Conservation (phyloP, 352 stramenopile species). For the Phytophthora palmivora region DNA sequence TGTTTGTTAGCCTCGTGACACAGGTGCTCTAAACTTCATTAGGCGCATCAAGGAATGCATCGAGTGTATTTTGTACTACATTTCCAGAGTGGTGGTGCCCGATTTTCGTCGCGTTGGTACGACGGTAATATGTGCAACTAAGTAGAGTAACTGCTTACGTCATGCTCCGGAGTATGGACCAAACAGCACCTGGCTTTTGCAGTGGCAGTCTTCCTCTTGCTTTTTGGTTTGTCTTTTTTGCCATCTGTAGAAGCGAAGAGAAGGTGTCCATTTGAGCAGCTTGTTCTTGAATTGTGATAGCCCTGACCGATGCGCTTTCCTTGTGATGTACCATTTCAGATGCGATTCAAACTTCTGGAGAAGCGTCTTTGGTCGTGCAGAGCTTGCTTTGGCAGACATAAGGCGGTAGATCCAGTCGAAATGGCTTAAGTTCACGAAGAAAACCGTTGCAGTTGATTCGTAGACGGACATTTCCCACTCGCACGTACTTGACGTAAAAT, state of each 20-base stretch:
- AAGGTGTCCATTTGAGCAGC: slow-evolving; percentile 80
- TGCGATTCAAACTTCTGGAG: slow-evolving; percentile 87
- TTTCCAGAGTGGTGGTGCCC: neutral
- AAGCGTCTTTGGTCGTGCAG: slow-evolving; percentile 83
- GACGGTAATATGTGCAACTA: neutral
- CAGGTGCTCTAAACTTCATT: slow-evolving; percentile 74
- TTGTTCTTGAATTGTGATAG: slow-evolving; percentile 91
- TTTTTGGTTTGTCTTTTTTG: slow-evolving; percentile 74
- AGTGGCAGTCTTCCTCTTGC: slow-evolving; percentile 59
- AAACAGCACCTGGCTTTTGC: slow-evolving; percentile 82
- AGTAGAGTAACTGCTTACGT: slow-evolving; percentile 24
- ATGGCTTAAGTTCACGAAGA: slow-evolving; percentile 85
- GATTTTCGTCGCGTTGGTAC: slow-evolving; percentile 24
- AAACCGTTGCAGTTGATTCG: slow-evolving; percentile 88
- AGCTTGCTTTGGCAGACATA: slow-evolving; percentile 86
- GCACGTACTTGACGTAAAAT: slow-evolving; percentile 90
- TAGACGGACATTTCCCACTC: slow-evolving; percentile 79
- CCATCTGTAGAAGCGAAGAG: slow-evolving; percentile 34
- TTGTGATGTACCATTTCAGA: slow-evolving; percentile 84
- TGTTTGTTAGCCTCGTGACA: slow-evolving; percentile 70
- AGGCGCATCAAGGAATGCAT: slow-evolving; percentile 73
- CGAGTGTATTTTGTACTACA: slow-evolving; percentile 48
- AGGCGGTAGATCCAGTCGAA: slow-evolving; percentile 82
- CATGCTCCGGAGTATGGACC: slow-evolving; percentile 69
- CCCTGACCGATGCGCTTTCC: slow-evolving; percentile 78